Evolutionary conservation across 2,329 filamentous ascomycete species (phyloP), one percentile per base, ranked within the genome.

Genomic region (Paracoccidioides lutzii): DNA sequence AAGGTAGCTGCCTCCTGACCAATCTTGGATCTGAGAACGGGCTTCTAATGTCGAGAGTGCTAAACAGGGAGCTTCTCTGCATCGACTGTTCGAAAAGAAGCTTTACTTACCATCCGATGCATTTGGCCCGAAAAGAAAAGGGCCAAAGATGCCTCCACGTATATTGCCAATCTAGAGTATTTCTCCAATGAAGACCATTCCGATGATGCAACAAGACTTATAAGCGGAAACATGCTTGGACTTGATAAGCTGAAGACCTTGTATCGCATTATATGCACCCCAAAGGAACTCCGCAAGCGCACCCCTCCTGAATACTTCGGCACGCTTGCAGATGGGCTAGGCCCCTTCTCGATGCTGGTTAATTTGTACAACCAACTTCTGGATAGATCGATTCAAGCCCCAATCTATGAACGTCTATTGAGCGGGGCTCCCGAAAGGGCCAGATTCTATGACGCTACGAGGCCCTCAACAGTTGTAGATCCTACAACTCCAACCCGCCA

Each of bases 131-230:
- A 57, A 54, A 55, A 57, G 45, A 48, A 42, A 44, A 10, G 10
- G 4, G 30, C 30, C 28, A 33, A 57, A 8, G 48, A 58, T 44
- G 57, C 57, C 10, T 52, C 30, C 30, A 28, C 28, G 5, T 55
- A 58, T 55, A 60, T 22, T 54, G 45, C 55, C 35, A 53, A 50
- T 22, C 46, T 57, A 49, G 58, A 55, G 43, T 51, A 51, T 54
- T 57, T 58, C 38, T 60, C 58, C 45, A 54, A 54, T n/a, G 55
- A 60, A 55, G 56, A 58, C 22, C 56, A 58, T 52, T 49, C 33
- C 3, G 32, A 53, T 8, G 54, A 56, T 48, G 56, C 56, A 35
- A 15, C 33, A 46, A 56, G 48, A 22, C 52, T 58, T 42, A 53
- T 55, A 9, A 43, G 50, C 43, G 46, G 45, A 43, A 50, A 56